Percentiles rank a stretch among this genome's conserved stretches.
These are phyloP conservation scores for Tetramitus jugosus DNA, from an alignment of 208 protist genomes.

Conservation along the genomic window DNA sequence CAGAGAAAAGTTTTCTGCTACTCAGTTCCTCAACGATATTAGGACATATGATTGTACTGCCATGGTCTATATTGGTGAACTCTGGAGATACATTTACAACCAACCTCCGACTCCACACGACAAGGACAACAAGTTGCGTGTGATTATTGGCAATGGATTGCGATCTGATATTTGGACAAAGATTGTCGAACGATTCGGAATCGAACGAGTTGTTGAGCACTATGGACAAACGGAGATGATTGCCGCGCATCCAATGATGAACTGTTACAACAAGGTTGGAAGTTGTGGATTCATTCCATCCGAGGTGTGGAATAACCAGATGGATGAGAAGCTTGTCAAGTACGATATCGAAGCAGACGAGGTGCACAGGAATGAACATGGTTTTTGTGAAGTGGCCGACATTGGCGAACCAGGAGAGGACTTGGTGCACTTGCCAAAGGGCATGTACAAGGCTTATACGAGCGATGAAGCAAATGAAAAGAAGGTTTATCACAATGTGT, in stretches of 20 bases:
- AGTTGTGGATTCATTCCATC: constrained; percentile 42
- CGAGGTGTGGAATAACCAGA: constrained; percentile 45
- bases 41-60: constrained; percentile 57
- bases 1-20: constrained; percentile 57
- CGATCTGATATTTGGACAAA: constrained; percentile 66
- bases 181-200: constrained; percentile 46
- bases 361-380: constrained; percentile 44
- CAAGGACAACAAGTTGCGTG: constrained; percentile 47
- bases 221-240: constrained; percentile 74
- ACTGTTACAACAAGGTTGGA: constrained; percentile 48
- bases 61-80: constrained; percentile 78
- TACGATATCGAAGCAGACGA: constrained; percentile 48
- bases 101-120: constrained; percentile 27
- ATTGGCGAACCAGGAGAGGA: constrained; percentile 34
- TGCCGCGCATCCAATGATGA: constrained; percentile 46
- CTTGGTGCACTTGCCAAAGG: not conserved
- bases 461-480: constrained; percentile 44
- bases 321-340: constrained; percentile 33
- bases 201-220: constrained; percentile 60
- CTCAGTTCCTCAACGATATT: constrained; percentile 54
- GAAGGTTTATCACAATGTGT: constrained; percentile 49
- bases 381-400: constrained; percentile 39
- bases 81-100: constrained; percentile 57
- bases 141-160: constrained; percentile 74
- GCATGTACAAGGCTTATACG: constrained; percentile 50